Conservation (phyloP, 2,329 filamentous ascomycete genomes). For the Curvularia eragrostidis region DNA sequence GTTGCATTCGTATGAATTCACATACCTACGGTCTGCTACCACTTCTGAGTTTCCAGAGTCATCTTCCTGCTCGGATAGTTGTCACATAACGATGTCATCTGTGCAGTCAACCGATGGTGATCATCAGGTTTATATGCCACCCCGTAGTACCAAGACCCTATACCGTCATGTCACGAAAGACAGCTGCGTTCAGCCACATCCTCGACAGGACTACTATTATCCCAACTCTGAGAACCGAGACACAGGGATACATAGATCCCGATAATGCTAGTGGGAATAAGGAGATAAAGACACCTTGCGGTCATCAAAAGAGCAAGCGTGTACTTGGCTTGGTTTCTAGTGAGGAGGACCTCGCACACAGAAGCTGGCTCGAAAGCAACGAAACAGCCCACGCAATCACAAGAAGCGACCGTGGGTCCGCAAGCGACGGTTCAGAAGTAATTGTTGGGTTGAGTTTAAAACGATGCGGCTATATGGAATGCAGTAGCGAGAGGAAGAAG, state of each 20-base stretch:
- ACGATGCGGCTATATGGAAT: background rate
- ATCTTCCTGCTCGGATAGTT: slow-evolving; percentile 29
- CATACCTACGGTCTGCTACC: slow-evolving; percentile 12
- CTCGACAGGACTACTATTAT: slow-evolving; percentile 16
- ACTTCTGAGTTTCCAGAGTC: slow-evolving; percentile 19
- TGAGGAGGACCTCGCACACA: slow-evolving; percentile 21
- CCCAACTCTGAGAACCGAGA: slow-evolving; percentile 1
- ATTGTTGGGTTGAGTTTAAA: slow-evolving; percentile 28
- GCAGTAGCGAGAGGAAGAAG: background rate
- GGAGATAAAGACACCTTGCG: slow-evolving; percentile 14
- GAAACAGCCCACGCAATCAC: slow-evolving; percentile 29
- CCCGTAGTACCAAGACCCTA: slow-evolving; percentile 38
- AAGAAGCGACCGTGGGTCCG: slow-evolving; percentile 5
- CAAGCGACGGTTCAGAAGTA: slow-evolving; percentile 15
- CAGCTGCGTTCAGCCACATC: slow-evolving; percentile 31
- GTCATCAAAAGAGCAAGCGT: slow-evolving; percentile 31
- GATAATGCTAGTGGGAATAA: slow-evolving; percentile 14
- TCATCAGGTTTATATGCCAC: slow-evolving; percentile 26
- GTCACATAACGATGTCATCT: slow-evolving; percentile 29
- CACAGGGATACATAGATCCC: slow-evolving; percentile 9
- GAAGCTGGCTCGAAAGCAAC: slow-evolving; percentile 30
- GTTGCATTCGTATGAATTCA: slow-evolving; percentile 13
- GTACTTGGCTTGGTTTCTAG: slow-evolving; percentile 28
- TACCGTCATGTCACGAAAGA: slow-evolving; percentile 38
- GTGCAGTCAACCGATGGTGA: slow-evolving; percentile 22